phyloP scores from a whole-genome alignment of 148 eudicot genomes.

The Mesembryanthemum crystallinum region DNA sequence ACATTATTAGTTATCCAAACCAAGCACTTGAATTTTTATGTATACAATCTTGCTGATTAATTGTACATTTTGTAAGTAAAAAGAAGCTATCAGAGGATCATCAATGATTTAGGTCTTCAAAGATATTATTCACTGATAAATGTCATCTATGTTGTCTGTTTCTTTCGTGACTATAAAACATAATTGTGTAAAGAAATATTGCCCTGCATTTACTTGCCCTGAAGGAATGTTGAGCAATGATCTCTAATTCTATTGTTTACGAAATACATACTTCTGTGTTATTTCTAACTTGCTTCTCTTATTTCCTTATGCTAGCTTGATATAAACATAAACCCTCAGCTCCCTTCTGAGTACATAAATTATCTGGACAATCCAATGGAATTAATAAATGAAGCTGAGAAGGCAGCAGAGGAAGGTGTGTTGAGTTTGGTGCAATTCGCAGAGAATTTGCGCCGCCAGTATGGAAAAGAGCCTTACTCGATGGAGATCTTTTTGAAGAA shows the following conservation, averaged over 20 bases:
- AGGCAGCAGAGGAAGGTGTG: constrained; percentile 80
- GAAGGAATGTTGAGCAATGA: background rate
- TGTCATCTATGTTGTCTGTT: background rate
- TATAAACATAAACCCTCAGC: constrained; percentile 79
- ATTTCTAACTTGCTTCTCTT: constrained; percentile 15
- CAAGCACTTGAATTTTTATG: background rate
- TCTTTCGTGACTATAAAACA: no score
- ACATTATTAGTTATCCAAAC: background rate
- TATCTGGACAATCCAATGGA: constrained; percentile 92
- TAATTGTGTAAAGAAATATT: no score
- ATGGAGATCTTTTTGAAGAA: constrained; percentile 88
- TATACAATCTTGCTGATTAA: background rate
- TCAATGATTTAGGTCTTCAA: background rate
- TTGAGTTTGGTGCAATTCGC: constrained; percentile 80
- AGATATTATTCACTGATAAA: background rate
- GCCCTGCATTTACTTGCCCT: no score
- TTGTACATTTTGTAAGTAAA: background rate
- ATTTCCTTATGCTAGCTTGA: constrained; percentile 54
- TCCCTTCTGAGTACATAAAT: constrained; percentile 92
- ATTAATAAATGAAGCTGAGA: constrained; percentile 72
- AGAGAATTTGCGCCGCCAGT: constrained; percentile 71
- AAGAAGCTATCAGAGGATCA: background rate
- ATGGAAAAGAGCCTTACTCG: constrained; percentile 91
- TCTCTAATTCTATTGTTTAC: background rate
- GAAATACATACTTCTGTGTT: background rate